Percentiles rank a stretch among this genome's conserved stretches.
Evolutionary conservation across 2,329 filamentous ascomycete genomes (phyloP).

Genomic region (Biscogniauxia sp.): DNA sequence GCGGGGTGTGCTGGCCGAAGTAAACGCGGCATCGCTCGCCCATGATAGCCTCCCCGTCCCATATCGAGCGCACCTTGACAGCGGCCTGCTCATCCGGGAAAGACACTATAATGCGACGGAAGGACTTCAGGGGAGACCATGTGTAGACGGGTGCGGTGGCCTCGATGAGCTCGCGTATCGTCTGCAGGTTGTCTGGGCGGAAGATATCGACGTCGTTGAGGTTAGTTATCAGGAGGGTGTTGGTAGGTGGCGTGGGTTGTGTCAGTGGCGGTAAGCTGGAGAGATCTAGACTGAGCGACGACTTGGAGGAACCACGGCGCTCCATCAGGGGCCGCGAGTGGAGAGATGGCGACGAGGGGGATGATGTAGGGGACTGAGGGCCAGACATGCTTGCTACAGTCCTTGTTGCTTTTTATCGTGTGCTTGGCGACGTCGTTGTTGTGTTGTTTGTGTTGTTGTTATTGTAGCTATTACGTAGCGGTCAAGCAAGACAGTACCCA

Average conservation of each 20-base stretch:
- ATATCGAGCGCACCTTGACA: constrained; percentile 66
- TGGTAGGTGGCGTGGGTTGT: constrained; percentile 72
- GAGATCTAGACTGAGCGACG: constrained; percentile 68
- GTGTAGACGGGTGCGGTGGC: constrained; percentile 70
- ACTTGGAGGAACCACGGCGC: constrained; percentile 42
- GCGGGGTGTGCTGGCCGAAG: constrained; percentile 62
- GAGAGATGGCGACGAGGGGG: constrained; percentile 27
- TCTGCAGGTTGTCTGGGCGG: constrained; percentile 68
- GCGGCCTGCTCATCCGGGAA: constrained; percentile 71
- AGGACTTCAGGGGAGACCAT: constrained; percentile 78
- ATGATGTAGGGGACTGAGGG: constrained; percentile 25
- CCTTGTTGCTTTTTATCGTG: constrained; percentile 1
- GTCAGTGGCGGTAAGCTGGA: constrained; percentile 67
- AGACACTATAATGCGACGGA: constrained; percentile 77
- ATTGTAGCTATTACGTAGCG: not conserved
- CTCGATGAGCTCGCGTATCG: constrained; percentile 69
- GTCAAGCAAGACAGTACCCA: not conserved
- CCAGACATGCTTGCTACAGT: constrained; percentile 23
- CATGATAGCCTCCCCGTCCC: constrained; percentile 72
- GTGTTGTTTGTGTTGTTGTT: not conserved
- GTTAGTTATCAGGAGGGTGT: constrained; percentile 83
- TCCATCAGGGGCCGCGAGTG: constrained; percentile 33
- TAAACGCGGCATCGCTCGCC: constrained; percentile 68
- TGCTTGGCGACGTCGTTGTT: not conserved
- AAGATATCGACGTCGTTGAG: constrained; percentile 73